Percentiles rank a stretch among this genome's conserved stretches.
phyloP scores from a whole-genome alignment of 331 rosid genomes.

The Arachis monticola region DNA sequence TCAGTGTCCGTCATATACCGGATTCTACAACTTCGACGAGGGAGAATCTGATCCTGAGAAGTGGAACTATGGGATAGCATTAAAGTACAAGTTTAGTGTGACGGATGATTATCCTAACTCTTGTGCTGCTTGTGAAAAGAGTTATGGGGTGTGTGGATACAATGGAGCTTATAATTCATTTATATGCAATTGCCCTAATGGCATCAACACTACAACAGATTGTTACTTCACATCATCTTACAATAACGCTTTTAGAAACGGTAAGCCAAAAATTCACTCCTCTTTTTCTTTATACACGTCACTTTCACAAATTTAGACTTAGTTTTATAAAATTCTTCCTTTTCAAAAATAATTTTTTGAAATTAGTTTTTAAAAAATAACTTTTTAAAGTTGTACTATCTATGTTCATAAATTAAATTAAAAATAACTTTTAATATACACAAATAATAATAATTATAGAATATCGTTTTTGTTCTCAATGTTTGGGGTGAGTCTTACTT shows the following conservation, averaged over 20 bases:
- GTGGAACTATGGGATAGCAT: conserved; percentile 88
- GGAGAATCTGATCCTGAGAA: conserved; percentile 66
- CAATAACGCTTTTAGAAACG: conserved; percentile 49
- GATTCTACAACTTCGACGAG: conserved; percentile 75
- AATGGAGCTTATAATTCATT: conserved; percentile 57
- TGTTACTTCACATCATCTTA: conserved; percentile 68
- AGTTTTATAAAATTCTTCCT: no score
- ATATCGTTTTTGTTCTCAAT: no score
- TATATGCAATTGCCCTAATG: conserved; percentile 80
- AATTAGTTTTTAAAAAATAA: no score
- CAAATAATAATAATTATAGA: no score
- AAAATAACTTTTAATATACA: no score
- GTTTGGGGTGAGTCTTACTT: no score
- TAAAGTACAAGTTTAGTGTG: conserved; percentile 76
- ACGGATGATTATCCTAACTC: conserved; percentile 70
- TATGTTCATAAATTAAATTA: no score
- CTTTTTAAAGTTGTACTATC: no score
- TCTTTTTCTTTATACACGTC: not conserved
- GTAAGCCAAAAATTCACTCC: conserved; percentile 38
- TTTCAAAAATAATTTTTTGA: no score
- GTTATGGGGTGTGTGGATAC: conserved; percentile 79
- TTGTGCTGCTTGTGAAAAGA: conserved; percentile 73
- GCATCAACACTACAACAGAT: conserved; percentile 71
- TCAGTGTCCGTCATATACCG: conserved; percentile 78
- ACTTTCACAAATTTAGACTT: no score